Evolutionary conservation across 1,284 basidiomycete species (phyloP), one percentile per base, ranked within the genome.

Genomic region (Trametes pubescens): DNA sequence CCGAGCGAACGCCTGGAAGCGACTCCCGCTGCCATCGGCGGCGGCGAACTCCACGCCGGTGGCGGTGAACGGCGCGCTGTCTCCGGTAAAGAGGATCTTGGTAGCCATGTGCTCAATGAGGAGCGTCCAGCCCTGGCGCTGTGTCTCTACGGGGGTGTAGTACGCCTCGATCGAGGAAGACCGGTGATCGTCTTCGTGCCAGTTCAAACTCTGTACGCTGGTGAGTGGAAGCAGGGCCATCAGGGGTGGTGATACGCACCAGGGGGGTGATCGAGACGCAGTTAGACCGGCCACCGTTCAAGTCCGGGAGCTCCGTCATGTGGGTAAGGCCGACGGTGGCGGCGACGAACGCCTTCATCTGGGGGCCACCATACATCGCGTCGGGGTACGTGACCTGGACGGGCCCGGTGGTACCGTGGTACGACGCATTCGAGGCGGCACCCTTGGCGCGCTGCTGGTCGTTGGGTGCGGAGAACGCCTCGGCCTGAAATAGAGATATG

Each of bases 211-310:
- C 75, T 79, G 26, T 21, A 14, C 18, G 11, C 26, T 21, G 6
- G 37, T 40, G 22, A 26, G 24, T 4, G 21, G 5, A 21, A 7
- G 44, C 7, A 22, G 11, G 10, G 22, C 2, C 9, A 2, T 22
- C 13, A 9, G 44, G 7, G 21, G 10, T n/a, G 4, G 21, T 24
- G 11, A 24, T 29, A n/a, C 47, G 47, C 59, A 81, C 81, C 26
- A 82, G 61, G 6, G 85, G 84, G 0, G 83, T 83, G 62, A 84
- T 82, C 0, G 84, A 83, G 0, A 88, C 86, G 47, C 82, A 84
- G 64, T 86, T 86, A 4, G 84, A 80, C 14, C 78, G 76, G 0
- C 87, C 87, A n/a, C 85, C 84, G 67, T 84, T 85, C 22, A 86
- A 69, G 71, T 89, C 87, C 26, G 77, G 72, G 62, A 71, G 80